A percentile compares a stretch with the other conserved stretches of the same genome.
Evolutionary conservation across 805 yeast genomes (phyloP).

Genomic region (Priceomyces carsonii): DNA sequence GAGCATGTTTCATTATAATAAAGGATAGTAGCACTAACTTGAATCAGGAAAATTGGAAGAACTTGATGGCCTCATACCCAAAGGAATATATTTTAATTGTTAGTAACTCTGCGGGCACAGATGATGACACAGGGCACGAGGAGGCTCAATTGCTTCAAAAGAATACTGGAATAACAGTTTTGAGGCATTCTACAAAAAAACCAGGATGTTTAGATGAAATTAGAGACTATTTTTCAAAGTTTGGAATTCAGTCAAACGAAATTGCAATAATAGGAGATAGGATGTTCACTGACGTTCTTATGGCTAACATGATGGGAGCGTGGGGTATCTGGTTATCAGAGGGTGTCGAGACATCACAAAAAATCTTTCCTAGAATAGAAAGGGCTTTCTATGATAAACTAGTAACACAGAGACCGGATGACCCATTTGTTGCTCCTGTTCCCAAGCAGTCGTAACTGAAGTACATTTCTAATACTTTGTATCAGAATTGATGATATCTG

Average conservation of each 20-base stretch:
- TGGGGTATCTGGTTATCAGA: slow-evolving; percentile 79
- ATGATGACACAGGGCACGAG: slow-evolving; percentile 59
- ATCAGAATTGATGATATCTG: no score
- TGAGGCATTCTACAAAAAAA: slow-evolving; percentile 73
- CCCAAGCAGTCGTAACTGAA: no score
- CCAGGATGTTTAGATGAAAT: slow-evolving; percentile 81
- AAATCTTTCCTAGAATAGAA: slow-evolving; percentile 55
- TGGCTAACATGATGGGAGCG: slow-evolving; percentile 94
- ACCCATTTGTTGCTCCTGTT: slow-evolving; percentile 21
- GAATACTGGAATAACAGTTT: slow-evolving; percentile 66
- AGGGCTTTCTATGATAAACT: slow-evolving; percentile 33
- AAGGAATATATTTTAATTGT: slow-evolving; percentile 70
- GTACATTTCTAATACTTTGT: no score
- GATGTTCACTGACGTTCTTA: slow-evolving; percentile 83
- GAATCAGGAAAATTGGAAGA: slow-evolving; percentile 53
- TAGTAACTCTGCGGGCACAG: slow-evolving; percentile 91
- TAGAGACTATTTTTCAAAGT: slow-evolving; percentile 52
- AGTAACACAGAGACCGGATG: slow-evolving; percentile 16
- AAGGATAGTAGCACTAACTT: no score
- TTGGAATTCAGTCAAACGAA: slow-evolving; percentile 55
- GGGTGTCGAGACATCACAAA: slow-evolving; percentile 64
- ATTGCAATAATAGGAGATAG: slow-evolving; percentile 91
- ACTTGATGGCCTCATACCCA: slow-evolving; percentile 58
- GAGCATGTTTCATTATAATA: no score
- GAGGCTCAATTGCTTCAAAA: slow-evolving; percentile 66